Evolutionary conservation across 176 grass and related monocot species (phyloP), one percentile per base, ranked within the genome.

Genomic region (Puya raimondii): DNA sequence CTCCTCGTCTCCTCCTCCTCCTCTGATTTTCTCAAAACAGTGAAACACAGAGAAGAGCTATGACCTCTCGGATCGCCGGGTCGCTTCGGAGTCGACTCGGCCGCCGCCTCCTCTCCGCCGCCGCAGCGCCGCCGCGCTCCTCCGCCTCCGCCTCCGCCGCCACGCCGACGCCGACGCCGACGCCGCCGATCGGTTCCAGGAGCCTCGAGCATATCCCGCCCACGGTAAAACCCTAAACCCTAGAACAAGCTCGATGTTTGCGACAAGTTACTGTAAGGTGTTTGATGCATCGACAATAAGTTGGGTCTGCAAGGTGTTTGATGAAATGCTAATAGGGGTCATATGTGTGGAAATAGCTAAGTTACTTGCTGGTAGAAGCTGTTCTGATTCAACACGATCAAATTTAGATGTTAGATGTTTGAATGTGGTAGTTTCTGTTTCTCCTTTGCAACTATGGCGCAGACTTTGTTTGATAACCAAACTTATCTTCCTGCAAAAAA

Each of bases 21-120:
- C 52, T 56, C 52, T 56, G 9, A 12, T 56, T n/a, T 56, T 56
- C 52, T 56, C 11, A 12, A 12, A 14, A 56, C 52, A 56, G 9
- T 22, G 8, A 1, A 9, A 7, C 56, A 22, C 14, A 0, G 21
- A 61, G 21, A 20, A 5, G 21, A 8, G 21, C 17, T 9, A 61
- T 61, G 56, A 21, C 56, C 16, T 22, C 56, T 61, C 56, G 56
- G 56, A 61, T 61, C 56, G 56, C 56, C 56, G 56, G 56, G 56
- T 61, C 56, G 16, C 56, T 61, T 61, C 56, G 56, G 9, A 61
- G 15, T 61, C 56, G 56, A 61, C 56, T 61, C 7, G 56, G 56
- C 56, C 17, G 56, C 2, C n/a, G 17, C 56, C 15, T 61, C 56
- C 21, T 20, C 56, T 22, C 56, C n/a, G 13, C 21, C 17, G 56